A percentile compares a stretch with the other conserved stretches of the same genome.
Conservation (phyloP, 1,139 yeast species). For the Protomyces pachydermus region DNA sequence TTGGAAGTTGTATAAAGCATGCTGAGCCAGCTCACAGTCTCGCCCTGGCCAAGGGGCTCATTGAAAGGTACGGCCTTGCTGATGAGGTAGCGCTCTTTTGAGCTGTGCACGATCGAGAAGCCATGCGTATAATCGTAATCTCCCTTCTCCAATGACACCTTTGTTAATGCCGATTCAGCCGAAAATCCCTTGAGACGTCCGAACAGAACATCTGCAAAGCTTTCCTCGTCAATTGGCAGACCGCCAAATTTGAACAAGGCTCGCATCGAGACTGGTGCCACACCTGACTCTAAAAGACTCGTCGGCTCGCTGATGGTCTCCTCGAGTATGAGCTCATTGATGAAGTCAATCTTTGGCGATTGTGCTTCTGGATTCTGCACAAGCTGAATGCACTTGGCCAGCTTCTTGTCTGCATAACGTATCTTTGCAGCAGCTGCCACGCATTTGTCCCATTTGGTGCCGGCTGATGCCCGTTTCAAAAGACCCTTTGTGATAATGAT, state of each 20-base stretch:
- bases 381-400: conserved; percentile 6
- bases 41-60: neutral
- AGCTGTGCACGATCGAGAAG: conserved; percentile 8
- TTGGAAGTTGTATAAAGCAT: neutral
- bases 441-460: conserved; percentile 11
- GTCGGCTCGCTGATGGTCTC: conserved; percentile 4
- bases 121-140: conserved; percentile 15
- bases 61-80: neutral
- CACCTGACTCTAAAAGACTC: conserved; percentile 11
- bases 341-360: conserved; percentile 5
- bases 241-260: conserved; percentile 2
- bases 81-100: neutral
- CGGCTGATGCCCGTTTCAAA: conserved; percentile 1
- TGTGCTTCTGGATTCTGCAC: conserved; percentile 1
- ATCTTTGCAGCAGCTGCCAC: neutral
- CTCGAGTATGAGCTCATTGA: neutral
- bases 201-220: neutral
- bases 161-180: neutral
- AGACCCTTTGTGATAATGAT: conserved; percentile 9
- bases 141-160: neutral
- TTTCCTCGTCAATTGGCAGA: neutral
- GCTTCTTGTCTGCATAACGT: neutral
- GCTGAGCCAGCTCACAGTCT: conserved; percentile 1
- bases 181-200: neutral
- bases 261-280: neutral